These are phyloP conservation scores for Vickermania ingenoplastis DNA, from an alignment of 208 protist species.

Conservation along the genomic window DNA sequence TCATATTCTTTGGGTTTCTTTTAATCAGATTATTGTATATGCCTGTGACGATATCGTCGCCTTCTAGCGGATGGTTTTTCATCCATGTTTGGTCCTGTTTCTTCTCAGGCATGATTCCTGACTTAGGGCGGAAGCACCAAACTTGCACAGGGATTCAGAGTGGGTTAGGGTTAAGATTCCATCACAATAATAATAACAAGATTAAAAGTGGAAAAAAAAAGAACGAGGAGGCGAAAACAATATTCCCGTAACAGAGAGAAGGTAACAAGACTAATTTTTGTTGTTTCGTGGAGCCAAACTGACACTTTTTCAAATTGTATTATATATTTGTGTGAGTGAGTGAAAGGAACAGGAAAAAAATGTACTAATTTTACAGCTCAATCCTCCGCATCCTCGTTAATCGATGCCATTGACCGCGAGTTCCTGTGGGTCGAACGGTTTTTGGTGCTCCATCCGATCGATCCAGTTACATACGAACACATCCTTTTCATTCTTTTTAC, in stretches of 20 bases:
- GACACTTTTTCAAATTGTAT: no score
- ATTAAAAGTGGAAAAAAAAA: no score
- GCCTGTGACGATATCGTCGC: constrained; percentile 62
- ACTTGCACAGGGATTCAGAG: no score
- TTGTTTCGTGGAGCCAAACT: no score
- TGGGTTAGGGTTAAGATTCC: no score
- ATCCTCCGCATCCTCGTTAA: not conserved
- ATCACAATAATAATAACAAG: no score
- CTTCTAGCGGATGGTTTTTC: constrained; percentile 82
- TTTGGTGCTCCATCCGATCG: not conserved
- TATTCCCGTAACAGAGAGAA: no score
- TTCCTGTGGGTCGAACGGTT: not conserved
- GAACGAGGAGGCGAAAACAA: no score
- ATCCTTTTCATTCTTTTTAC: constrained; percentile 1
- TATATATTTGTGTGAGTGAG: no score
- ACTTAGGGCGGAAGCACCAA: no score
- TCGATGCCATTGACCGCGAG: constrained; percentile 1
- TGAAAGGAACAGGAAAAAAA: no score
- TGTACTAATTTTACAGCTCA: not conserved
- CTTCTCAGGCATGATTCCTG: constrained; percentile 16
- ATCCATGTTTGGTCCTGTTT: constrained; percentile 55
- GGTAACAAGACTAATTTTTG: no score
- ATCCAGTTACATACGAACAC: constrained; percentile 2
- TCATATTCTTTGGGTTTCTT: constrained; percentile 79
- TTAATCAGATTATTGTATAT: constrained; percentile 80